A percentile compares a stretch with the other conserved stretches of the same genome.
Evolutionary conservation across 2,329 filamentous ascomycete species (phyloP).

Genomic region (Sclerotinia borealis): DNA sequence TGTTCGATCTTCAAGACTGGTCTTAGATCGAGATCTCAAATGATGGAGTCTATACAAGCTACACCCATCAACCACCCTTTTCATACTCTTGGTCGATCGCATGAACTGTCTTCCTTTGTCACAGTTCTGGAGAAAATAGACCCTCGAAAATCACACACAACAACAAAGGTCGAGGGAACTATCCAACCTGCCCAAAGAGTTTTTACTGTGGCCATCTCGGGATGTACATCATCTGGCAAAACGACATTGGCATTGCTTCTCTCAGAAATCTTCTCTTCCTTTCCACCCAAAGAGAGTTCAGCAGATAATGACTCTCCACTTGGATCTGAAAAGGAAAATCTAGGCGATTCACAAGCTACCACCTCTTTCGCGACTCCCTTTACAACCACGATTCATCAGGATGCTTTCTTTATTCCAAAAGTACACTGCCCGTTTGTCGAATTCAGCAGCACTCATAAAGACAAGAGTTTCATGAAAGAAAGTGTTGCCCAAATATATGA

Average conservation of each 20-base stretch:
- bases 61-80: background rate
- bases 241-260: slow-evolving; percentile 6
- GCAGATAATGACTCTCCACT: background rate
- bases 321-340: no score
- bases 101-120: background rate
- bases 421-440: slow-evolving; percentile 1
- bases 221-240: slow-evolving; percentile 5
- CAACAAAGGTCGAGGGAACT: background rate
- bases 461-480: slow-evolving; percentile 10
- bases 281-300: background rate
- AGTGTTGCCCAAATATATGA: background rate
- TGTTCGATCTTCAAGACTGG: background rate
- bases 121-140: background rate
- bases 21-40: background rate
- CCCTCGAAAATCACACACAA: background rate
- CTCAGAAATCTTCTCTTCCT: background rate
- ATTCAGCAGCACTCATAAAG: slow-evolving; percentile 7
- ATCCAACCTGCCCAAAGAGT: background rate
- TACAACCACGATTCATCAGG: slow-evolving; percentile 18
- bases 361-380: background rate
- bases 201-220: background rate
- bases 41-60: background rate
- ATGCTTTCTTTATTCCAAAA: slow-evolving; percentile 23
- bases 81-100: background rate
- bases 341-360: background rate